A percentile compares a stretch with the other conserved stretches of the same genome.
phyloP scores from a whole-genome alignment of 805 yeast genomes.

The Brettanomyces sp. region DNA sequence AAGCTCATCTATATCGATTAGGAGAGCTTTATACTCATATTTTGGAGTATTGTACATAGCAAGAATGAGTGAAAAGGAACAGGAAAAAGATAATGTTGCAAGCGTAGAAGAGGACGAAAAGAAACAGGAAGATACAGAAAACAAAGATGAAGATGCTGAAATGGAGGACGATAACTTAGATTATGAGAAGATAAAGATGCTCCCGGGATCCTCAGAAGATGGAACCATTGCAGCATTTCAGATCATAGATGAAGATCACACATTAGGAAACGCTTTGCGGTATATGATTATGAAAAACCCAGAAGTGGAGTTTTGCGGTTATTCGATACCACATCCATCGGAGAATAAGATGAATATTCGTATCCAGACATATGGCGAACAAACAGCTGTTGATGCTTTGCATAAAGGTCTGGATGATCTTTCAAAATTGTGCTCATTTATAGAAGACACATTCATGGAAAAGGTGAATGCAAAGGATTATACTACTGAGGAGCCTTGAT shows the following conservation, averaged over 20 bases:
- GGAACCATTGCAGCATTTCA: constrained; percentile 94
- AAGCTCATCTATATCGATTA: no score
- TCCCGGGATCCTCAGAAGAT: constrained; percentile 87
- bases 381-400: constrained; percentile 86
- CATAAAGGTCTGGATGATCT: constrained; percentile 86
- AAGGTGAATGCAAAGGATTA: constrained; percentile 51
- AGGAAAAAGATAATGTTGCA: background rate
- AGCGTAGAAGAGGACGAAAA: constrained; percentile 1
- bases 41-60: no score
- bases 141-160: constrained; percentile 13
- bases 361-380: constrained; percentile 83
- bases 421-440: constrained; percentile 69
- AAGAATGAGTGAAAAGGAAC: background rate
- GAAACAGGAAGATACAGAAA: constrained; percentile 7
- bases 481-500: constrained; percentile 39
- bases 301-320: constrained; percentile 96
- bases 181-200: constrained; percentile 49
- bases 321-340: constrained; percentile 96
- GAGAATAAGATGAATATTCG: constrained; percentile 83
- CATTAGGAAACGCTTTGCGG: constrained; percentile 88
- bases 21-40: no score
- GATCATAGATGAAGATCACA: constrained; percentile 89
- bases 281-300: constrained; percentile 96
- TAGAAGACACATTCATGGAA: constrained; percentile 71
- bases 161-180: constrained; percentile 39